Base-by-base conservation (phyloP, 306 rosid species). In the Nissolia schottii region DNA sequence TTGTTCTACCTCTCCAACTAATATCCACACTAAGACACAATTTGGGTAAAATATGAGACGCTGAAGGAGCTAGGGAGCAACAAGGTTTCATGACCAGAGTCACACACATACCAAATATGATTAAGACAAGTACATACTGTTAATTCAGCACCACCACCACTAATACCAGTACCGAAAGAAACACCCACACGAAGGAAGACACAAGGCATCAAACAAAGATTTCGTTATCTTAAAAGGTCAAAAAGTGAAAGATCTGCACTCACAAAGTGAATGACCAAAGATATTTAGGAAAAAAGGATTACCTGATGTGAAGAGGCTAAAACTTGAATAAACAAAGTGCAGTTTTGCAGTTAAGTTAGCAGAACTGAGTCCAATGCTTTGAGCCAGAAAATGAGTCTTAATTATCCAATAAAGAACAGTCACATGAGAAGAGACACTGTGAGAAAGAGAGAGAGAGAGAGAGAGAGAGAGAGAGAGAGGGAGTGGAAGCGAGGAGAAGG, bases 311-410 rank as follows among this genome's bases (percentile, higher is more conserved):
- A 37, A 20, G 40, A 54, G 71, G 31, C 15, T 1, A 23, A 75
- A n/a, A 37, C 53, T 15, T 15, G 57, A 51, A 20, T 2, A 7
- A 31, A 7, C 67, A 48, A 43, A 70, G 72, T 35, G 50, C 58
- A 23, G 61, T 32, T n/a, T n/a, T 18, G 58, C 80, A 64, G 45
- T 38, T 32, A 75, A 57, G n/a, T 41, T 3, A 41, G 67, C 28
- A 70, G 61, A 54, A 67, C n/a, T n/a, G n/a, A n/a, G n/a, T 11
- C 43, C 74, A 71, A 55, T 41, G 63, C 78, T 54, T n/a, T 20
- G 75, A 55, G 37, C 49, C 78, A 61, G 76, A 72, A 79, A 73
- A 14, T 53, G 64, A 61, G 57, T 35, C 76, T 74, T 35, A 71
- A 73, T 64, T 54, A 64, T 72, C 74, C 76, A 75, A 66, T 34